A percentile compares a stretch with the other conserved stretches of the same genome.
Evolutionary conservation across 306 rosid genomes (phyloP).

Genomic region (Vachellia pachyceras): DNA sequence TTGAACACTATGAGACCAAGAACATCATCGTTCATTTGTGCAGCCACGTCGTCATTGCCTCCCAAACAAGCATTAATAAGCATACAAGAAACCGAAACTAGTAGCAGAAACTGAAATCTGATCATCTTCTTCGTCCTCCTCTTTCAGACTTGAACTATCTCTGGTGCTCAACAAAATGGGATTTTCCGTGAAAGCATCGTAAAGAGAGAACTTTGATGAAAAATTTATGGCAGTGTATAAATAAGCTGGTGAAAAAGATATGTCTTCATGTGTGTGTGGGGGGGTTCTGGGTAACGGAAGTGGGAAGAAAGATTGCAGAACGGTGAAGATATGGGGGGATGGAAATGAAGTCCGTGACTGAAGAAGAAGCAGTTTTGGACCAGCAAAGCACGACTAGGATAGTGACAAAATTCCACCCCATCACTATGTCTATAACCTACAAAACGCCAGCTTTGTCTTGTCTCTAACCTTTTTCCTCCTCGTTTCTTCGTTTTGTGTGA

Average conservation of each 20-base stretch:
- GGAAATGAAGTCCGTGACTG: constrained; percentile 49
- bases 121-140: constrained; percentile 31
- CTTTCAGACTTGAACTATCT: constrained; percentile 14
- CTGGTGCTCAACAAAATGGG: constrained; percentile 13
- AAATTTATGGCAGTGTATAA: background rate
- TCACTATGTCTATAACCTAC: constrained; percentile 30
- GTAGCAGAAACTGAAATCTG: constrained; percentile 30
- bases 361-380: constrained; percentile 32
- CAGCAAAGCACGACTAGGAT: constrained; percentile 36
- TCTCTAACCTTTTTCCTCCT: constrained; percentile 41
- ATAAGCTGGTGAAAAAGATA: constrained; percentile 37
- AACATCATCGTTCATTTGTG: constrained; percentile 76
- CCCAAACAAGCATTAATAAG: constrained; percentile 32
- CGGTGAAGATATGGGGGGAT: background rate
- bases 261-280: constrained; percentile 36
- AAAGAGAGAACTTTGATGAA: constrained; percentile 31
- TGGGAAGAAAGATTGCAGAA: constrained; percentile 20
- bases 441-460: constrained; percentile 52
- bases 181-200: constrained; percentile 28
- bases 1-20: constrained; percentile 88
- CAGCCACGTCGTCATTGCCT: constrained; percentile 26
- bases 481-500: constrained; percentile 27
- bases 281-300: constrained; percentile 34
- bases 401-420: constrained; percentile 56
- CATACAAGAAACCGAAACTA: constrained; percentile 38